Percentiles rank a stretch among this genome's conserved stretches.
phyloP scores from a whole-genome alignment of 1,284 basidiomycete genomes.

The Puccinia polysora region DNA sequence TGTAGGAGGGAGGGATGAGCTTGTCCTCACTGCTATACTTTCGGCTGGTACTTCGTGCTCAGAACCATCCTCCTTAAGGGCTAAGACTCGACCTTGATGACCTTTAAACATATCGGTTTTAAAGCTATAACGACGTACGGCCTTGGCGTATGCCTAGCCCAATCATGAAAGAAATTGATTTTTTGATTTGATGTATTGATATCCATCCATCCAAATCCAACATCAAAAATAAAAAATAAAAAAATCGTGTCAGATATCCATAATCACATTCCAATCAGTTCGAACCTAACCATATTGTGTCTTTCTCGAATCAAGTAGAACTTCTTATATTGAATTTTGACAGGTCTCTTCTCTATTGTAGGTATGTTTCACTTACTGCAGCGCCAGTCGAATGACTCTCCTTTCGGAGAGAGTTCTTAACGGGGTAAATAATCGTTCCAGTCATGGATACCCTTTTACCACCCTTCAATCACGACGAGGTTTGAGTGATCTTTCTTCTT shows the following conservation, averaged over 20 bases:
- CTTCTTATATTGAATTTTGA: too few relatives aligned
- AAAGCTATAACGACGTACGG: slow-evolving; percentile 39
- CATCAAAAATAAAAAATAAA: neutral
- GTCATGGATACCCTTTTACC: too few relatives aligned
- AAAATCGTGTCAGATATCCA: neutral
- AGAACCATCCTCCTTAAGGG: slow-evolving; percentile 32
- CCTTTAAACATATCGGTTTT: slow-evolving; percentile 34
- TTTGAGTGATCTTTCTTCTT: too few relatives aligned
- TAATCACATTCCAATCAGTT: too few relatives aligned
- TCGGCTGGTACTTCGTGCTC: slow-evolving; percentile 42
- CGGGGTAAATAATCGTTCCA: slow-evolving; percentile 21
- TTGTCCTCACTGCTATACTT: slow-evolving; percentile 33
- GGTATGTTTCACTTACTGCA: too few relatives aligned
- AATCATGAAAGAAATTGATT: neutral
- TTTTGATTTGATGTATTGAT: neutral
- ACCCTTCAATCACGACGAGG: too few relatives aligned
- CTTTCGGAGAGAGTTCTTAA: slow-evolving; percentile 28
- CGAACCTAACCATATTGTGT: too few relatives aligned
- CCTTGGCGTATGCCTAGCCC: slow-evolving; percentile 41
- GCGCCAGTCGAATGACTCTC: slow-evolving; percentile 29
- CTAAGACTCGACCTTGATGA: slow-evolving; percentile 32
- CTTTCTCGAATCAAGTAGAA: too few relatives aligned
- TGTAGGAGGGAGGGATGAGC: too few relatives aligned
- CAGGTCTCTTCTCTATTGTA: too few relatives aligned
- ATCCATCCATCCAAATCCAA: neutral